A percentile compares a stretch with the other conserved stretches of the same genome.
phyloP scores from a whole-genome alignment of 2,329 filamentous ascomycete species.

The Aulographum hederae region DNA sequence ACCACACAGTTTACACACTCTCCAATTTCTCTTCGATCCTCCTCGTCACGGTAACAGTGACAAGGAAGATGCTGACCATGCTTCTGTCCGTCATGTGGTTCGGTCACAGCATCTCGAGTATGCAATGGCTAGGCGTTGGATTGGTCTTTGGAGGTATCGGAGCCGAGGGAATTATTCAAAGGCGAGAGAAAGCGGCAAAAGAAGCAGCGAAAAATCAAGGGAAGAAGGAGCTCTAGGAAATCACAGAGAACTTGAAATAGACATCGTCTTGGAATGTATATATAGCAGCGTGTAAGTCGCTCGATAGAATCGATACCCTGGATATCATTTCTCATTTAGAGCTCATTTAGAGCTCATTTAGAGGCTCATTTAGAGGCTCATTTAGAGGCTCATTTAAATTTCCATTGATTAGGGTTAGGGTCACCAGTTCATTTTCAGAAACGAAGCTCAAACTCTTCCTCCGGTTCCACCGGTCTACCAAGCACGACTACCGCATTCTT shows the following conservation, averaged over 20 bases:
- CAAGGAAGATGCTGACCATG: constrained; percentile 98
- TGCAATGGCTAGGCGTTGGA: constrained; percentile 85
- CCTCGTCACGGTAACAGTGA: constrained; percentile 91
- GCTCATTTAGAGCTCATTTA: too few species aligned
- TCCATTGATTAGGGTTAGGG: too few species aligned
- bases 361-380: too few species aligned
- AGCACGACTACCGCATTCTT: constrained; percentile 12
- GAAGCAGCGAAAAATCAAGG: constrained; percentile 36
- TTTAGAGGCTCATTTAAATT: too few species aligned
- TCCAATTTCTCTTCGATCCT: constrained; percentile 82
- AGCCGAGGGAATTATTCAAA: constrained; percentile 66
- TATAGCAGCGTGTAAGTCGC: too few species aligned
- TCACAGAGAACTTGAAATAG: too few species aligned
- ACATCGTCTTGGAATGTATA: too few species aligned
- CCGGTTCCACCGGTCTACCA: constrained; percentile 14
- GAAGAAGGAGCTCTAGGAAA: too few species aligned
- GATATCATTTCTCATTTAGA: too few species aligned
- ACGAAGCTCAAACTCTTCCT: constrained; percentile 7
- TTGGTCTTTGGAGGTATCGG: constrained; percentile 93
- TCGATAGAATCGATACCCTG: too few species aligned
- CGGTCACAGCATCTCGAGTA: constrained; percentile 67
- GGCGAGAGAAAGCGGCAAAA: constrained; percentile 70
- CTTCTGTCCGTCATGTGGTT: constrained; percentile 89
- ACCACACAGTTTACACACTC: constrained; percentile 53
- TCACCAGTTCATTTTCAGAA: constrained; percentile 10